A percentile compares a stretch with the other conserved stretches of the same genome.
phyloP scores from a whole-genome alignment of 164 flowering plant genomes.

The Aristolochia contorta region DNA sequence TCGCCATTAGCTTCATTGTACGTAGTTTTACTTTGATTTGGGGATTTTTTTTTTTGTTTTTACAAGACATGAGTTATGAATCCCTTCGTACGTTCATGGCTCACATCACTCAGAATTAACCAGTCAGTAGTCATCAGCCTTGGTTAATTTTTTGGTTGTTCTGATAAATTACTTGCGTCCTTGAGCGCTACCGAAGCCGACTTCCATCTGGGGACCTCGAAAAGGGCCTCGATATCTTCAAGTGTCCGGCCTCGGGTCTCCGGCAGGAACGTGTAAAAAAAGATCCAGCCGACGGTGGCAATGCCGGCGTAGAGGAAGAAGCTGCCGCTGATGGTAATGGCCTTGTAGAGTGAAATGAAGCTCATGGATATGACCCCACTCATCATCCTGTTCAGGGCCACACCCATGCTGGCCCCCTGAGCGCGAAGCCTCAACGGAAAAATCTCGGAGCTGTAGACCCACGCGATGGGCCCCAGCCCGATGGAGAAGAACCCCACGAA shows the following conservation, averaged over 20 bases:
- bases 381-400: conserved; percentile 21
- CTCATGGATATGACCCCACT: conserved; percentile 23
- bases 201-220: conserved; percentile 12
- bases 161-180: too few species aligned
- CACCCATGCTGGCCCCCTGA: conserved; percentile 23
- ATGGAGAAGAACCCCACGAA: conserved; percentile 24
- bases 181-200: too few species aligned
- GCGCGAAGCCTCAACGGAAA: conserved; percentile 35
- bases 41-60: too few species aligned
- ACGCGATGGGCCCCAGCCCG: conserved; percentile 31
- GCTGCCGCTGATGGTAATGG: conserved; percentile 28
- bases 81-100: too few species aligned
- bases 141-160: too few species aligned
- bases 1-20: too few species aligned
- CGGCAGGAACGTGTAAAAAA: conserved; percentile 25
- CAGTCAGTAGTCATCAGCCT: too few species aligned
- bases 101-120: too few species aligned
- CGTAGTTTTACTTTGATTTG: too few species aligned
- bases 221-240: conserved; percentile 24
- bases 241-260: conserved; percentile 35
- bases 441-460: conserved; percentile 41
- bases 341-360: conserved; percentile 22
- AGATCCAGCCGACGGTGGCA: conserved; percentile 22
- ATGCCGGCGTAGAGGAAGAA: conserved; percentile 26
- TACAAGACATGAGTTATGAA: too few species aligned